Evolutionary conservation across 2,329 filamentous ascomycete species (phyloP).

Genomic region (Ceratocystis variospora): DNA sequence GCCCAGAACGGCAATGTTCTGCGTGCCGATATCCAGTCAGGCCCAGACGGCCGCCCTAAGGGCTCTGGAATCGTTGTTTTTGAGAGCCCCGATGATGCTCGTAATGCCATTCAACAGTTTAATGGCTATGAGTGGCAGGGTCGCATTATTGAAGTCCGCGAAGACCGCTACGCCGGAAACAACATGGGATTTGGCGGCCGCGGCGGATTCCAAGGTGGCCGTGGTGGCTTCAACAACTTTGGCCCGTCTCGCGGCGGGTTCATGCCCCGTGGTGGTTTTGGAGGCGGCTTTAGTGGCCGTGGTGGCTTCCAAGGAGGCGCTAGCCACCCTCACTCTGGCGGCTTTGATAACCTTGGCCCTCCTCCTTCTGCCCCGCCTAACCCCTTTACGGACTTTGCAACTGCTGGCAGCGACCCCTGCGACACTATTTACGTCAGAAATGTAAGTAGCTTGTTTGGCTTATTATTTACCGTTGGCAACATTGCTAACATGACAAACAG

Average conservation of each 20-base stretch:
- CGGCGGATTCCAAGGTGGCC: constrained; percentile 45
- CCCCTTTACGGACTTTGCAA: constrained; percentile 86
- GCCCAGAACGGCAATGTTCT: constrained; percentile 63
- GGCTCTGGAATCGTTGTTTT: constrained; percentile 96
- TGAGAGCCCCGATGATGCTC: constrained; percentile 85
- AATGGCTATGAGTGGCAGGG: constrained; percentile 99
- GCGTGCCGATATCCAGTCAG: constrained; percentile 86
- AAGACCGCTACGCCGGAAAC: constrained; percentile 75
- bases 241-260: constrained; percentile 35
- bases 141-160: constrained; percentile 79
- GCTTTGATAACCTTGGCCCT: constrained; percentile 34
- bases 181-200: constrained; percentile 42
- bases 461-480: neutral
- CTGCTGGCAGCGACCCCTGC: constrained; percentile 69
- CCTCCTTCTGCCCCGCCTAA: constrained; percentile 51
- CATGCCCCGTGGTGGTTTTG: constrained; percentile 36
- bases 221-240: constrained; percentile 44
- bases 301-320: constrained; percentile 22
- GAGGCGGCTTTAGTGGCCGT: constrained; percentile 29
- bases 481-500: constrained; percentile 34
- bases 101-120: constrained; percentile 92
- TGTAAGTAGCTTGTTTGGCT: constrained; percentile 43
- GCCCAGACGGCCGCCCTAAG: constrained; percentile 85
- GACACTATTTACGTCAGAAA: constrained; percentile 92
- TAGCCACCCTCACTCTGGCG: constrained; percentile 29